Percentiles rank a stretch among this genome's conserved stretches.
Conservation (phyloP, 306 rosid species). For the Quercus rubra region DNA sequence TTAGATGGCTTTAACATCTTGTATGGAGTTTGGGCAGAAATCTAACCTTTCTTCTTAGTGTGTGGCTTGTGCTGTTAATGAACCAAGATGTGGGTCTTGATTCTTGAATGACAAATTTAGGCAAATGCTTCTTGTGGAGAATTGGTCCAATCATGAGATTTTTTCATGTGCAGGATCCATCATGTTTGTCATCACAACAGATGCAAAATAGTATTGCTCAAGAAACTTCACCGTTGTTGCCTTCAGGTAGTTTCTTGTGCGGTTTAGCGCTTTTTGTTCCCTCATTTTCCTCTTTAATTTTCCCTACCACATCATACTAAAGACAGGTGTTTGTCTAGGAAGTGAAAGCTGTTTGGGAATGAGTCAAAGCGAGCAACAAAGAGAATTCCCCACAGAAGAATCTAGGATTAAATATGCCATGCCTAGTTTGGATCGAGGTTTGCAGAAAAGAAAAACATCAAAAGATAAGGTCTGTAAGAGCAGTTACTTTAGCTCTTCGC, state of each 20-base stretch:
- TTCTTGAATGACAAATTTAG: neutral
- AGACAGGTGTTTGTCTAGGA: slow-evolving; percentile 28
- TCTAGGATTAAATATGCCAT: slow-evolving; percentile 9
- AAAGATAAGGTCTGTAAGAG: slow-evolving; percentile 48
- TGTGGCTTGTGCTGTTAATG: neutral
- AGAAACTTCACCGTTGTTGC: slow-evolving; percentile 30
- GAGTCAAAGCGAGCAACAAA: slow-evolving; percentile 15
- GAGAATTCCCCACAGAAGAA: slow-evolving; percentile 26
- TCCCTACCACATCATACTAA: slow-evolving; percentile 18
- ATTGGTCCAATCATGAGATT: neutral
- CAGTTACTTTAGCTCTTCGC: slow-evolving; percentile 1
- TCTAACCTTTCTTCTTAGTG: neutral
- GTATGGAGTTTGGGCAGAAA: slow-evolving; percentile 14
- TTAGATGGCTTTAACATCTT: slow-evolving; percentile 14
- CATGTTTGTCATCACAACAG: slow-evolving; percentile 25
- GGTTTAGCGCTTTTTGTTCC: neutral
- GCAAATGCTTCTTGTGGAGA: slow-evolving; percentile 5
- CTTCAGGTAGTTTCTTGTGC: slow-evolving; percentile 42
- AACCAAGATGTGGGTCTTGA: neutral
- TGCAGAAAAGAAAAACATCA: slow-evolving; percentile 38
- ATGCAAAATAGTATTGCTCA: slow-evolving; percentile 32
- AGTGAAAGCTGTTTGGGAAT: slow-evolving; percentile 23
- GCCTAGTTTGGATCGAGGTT: slow-evolving; percentile 35
- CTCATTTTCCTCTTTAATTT: slow-evolving; percentile 5
- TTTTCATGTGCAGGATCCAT: slow-evolving; percentile 44